Conservation (phyloP, 140 eudicot genomes). For the Erigeron philadelphicus region DNA sequence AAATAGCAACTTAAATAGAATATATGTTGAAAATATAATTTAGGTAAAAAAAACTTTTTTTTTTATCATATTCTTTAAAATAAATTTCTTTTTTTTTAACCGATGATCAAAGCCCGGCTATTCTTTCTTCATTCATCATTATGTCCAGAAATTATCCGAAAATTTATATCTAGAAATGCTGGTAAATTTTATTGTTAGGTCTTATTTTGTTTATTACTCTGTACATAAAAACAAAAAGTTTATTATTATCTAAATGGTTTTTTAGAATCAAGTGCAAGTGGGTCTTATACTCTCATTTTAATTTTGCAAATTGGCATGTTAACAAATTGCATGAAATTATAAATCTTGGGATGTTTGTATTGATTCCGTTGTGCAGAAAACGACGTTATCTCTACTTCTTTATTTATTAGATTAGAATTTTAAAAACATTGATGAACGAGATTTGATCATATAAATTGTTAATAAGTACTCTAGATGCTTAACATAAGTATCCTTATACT, state of each 20-base stretch:
- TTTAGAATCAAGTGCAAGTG: conserved; percentile 3
- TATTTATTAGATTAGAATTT: neutral
- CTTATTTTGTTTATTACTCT: too few relatives aligned
- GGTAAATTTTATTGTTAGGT: too few relatives aligned
- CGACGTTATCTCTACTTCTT: neutral
- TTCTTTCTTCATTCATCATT: too few relatives aligned
- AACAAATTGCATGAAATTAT: neutral
- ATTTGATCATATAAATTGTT: neutral
- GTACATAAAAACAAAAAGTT: neutral
- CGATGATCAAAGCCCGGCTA: too few relatives aligned
- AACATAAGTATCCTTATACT: neutral
- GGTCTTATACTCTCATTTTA: neutral
- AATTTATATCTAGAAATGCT: too few relatives aligned
- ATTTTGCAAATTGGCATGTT: conserved; percentile 1
- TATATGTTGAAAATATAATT: too few relatives aligned
- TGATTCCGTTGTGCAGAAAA: conserved; percentile 9
- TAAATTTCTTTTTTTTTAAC: too few relatives aligned
- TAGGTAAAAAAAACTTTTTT: too few relatives aligned
- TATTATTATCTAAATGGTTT: neutral
- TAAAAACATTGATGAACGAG: neutral
- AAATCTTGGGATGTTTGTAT: neutral
- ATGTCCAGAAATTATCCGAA: too few relatives aligned
- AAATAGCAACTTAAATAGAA: too few relatives aligned
- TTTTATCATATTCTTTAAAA: too few relatives aligned
- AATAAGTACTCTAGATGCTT: neutral